These are phyloP conservation scores for Sambucus nigra DNA, from an alignment of 129 eudicot genomes.

Conservation along the genomic window DNA sequence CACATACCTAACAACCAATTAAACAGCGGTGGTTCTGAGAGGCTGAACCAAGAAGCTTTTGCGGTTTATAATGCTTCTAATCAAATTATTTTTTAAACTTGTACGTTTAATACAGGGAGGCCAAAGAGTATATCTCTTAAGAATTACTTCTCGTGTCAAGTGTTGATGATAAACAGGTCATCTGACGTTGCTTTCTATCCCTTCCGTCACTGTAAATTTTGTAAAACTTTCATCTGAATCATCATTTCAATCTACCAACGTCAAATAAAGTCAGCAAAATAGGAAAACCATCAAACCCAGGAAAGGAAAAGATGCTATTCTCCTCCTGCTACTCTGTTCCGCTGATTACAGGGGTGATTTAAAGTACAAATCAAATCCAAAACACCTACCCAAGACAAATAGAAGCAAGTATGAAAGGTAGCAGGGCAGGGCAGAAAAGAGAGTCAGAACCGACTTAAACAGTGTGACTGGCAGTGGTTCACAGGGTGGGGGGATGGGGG, in stretches of 20 bases:
- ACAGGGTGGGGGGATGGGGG: too few species aligned
- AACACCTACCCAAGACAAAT: not conserved
- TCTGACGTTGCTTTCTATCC: not conserved
- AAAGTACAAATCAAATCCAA: not conserved
- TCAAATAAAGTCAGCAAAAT: not conserved
- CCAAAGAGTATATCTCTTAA: not conserved
- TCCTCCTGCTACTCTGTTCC: not conserved
- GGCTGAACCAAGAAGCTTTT: too few species aligned
- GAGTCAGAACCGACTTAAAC: too few species aligned
- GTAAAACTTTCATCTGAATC: not conserved
- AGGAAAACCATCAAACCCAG: not conserved
- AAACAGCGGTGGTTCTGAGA: too few species aligned
- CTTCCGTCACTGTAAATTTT: slow-evolving; percentile 1
- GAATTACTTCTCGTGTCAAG: not conserved
- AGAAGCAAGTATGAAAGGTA: not conserved
- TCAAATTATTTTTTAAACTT: too few species aligned
- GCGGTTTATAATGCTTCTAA: not conserved
- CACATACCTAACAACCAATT: too few species aligned
- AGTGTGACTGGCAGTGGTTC: too few species aligned
- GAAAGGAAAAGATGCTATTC: not conserved
- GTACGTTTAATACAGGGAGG: not conserved
- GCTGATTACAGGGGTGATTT: not conserved
- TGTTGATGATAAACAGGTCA: not conserved
- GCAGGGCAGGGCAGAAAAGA: too few species aligned
- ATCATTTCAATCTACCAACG: not conserved